These are phyloP conservation scores for Botryotinia calthae DNA, from an alignment of 2,329 filamentous ascomycete species.

Conservation along the genomic window DNA sequence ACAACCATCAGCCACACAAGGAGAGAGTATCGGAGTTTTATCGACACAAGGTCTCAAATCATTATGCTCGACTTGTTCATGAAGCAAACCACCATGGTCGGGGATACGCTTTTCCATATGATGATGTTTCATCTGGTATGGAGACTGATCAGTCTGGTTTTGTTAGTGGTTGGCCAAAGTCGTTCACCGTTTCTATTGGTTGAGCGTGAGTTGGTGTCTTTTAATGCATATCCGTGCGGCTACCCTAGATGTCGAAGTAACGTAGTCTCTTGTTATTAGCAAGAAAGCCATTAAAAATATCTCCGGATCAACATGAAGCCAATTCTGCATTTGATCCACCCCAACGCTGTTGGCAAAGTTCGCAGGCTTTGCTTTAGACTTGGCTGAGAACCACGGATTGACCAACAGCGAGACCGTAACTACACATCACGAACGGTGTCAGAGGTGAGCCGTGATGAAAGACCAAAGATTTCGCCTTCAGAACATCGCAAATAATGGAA, in stretches of 20 bases:
- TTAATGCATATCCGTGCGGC: neutral
- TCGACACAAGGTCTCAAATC: constrained; percentile 54
- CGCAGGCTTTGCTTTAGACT: neutral
- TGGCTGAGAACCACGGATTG: neutral
- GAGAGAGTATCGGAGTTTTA: constrained; percentile 56
- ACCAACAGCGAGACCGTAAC: neutral
- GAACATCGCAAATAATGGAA: neutral
- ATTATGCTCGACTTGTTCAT: constrained; percentile 62
- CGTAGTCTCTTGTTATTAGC: neutral
- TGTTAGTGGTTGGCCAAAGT: constrained; percentile 20
- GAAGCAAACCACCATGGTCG: constrained; percentile 55
- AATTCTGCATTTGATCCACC: neutral
- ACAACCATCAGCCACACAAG: constrained; percentile 47
- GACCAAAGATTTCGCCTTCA: too few relatives aligned
- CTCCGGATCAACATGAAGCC: neutral
- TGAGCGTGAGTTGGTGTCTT: neutral
- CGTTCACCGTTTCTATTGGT: constrained; percentile 16
- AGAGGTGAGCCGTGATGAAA: neutral
- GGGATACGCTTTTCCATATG: constrained; percentile 67
- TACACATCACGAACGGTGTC: too few relatives aligned
- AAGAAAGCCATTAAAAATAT: neutral
- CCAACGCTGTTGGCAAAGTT: neutral
- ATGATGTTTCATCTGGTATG: constrained; percentile 61
- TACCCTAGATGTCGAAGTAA: neutral
- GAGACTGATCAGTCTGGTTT: constrained; percentile 60